Base-by-base conservation (phyloP, 495 filamentous ascomycete species). In the Penicillium steckii region DNA sequence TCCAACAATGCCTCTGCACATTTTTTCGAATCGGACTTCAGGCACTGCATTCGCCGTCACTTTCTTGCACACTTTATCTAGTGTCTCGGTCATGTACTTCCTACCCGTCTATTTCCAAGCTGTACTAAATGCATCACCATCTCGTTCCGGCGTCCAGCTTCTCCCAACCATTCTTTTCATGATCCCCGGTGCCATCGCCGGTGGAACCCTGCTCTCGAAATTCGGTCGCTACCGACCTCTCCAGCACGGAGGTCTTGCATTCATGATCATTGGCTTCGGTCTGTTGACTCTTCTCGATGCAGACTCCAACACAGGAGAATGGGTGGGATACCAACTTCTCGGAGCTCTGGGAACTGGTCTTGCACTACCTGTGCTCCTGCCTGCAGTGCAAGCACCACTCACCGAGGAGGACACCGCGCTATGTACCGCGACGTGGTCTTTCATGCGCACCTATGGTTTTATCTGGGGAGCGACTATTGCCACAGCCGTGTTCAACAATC, bases 91-190 rank as follows among this genome's bases (percentile, higher is more conserved):
- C 73, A 10, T 35, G 68, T 78, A 72, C 58, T 80, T 77, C 50
- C 37, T 82, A 0, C 73, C 77, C 0, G 56, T 81, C 7, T 80
- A 78, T 55, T 80, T 80, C 61, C 75, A 79, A 44, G 57, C 60
- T 0, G 71, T 78, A 2, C 60, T 59, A 3, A 69, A 65, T 0
- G 48, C 48, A 2, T 37, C 75, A 2, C 43, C 60, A 0, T 73
- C 26, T 3, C 43, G 30, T 6, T 18, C 54, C 15, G 54, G 54
- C 4, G 19, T 56, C 8, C 19, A 35, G 12, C n/a, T 52, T 3
- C 27, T 30, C n/a, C 27, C 27, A 10, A 1, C n/a, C 9, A 30
- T 30, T 30, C 18, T 48, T 12, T 18, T 29, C 1, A 4, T 38
- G 3, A 22, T 48, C 2, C 24, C 38, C 2, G 19, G 24, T 23